These are phyloP conservation scores for Cylindrotheca closterium DNA, from an alignment of 108 stramenopile species.

Conservation along the genomic window DNA sequence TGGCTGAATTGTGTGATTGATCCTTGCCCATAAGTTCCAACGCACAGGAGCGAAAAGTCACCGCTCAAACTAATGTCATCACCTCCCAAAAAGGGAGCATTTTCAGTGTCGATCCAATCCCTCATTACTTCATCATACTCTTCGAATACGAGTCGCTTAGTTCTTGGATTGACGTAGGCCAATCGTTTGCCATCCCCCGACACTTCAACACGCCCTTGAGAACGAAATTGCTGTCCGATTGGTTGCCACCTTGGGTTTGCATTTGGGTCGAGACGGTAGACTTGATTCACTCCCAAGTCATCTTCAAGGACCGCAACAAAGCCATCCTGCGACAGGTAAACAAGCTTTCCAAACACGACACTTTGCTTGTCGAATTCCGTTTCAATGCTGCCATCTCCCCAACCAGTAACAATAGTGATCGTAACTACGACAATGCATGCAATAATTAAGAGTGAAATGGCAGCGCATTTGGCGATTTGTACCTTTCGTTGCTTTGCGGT, in stretches of 20 bases:
- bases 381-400: not conserved
- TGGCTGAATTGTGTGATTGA: not conserved
- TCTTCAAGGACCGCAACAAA: not conserved
- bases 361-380: not conserved
- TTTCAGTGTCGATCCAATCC: not conserved
- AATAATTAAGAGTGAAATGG: not conserved
- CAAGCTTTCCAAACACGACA: conserved; percentile 1
- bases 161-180: not conserved
- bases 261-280: conserved; percentile 2
- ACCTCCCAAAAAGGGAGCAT: not conserved
- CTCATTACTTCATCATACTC: not conserved
- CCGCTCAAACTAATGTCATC: not conserved
- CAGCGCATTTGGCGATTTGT: not conserved
- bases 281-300: conserved; percentile 7
- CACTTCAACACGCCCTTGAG: not conserved
- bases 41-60: not conserved
- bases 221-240: not conserved
- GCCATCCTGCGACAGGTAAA: conserved; percentile 4
- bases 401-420: not conserved
- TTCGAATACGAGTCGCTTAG: not conserved
- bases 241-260: not conserved
- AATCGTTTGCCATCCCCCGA: conserved; percentile 2
- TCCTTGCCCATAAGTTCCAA: not conserved
- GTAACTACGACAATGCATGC: not conserved
- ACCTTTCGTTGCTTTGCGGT: not conserved